Evolutionary conservation across 805 yeast species (phyloP).

Genomic region (Candida easanensis): DNA sequence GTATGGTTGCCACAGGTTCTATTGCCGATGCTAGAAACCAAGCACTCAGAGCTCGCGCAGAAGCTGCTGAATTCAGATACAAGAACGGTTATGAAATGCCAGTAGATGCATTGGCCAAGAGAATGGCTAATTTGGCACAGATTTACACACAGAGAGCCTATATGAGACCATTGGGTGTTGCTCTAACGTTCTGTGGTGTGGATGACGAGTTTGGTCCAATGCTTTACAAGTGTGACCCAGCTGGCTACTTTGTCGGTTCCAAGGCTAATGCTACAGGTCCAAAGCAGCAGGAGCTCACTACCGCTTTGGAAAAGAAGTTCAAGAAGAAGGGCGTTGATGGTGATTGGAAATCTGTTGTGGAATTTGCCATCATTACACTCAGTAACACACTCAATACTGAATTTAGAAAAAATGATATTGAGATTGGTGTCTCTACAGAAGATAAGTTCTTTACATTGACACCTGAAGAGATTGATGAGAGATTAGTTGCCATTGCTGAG

Average conservation of each 20-base stretch:
- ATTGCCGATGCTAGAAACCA: conserved; percentile 93
- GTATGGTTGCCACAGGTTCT: conserved; percentile 91
- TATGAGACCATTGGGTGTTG: conserved; percentile 97
- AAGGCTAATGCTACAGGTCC: conserved; percentile 96
- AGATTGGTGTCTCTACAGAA: conserved; percentile 82
- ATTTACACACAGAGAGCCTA: conserved; percentile 96
- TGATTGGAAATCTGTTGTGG: conserved; percentile 86
- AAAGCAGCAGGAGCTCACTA: conserved; percentile 92
- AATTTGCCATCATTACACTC: conserved; percentile 81
- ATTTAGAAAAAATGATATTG: conserved; percentile 89
- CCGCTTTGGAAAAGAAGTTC: conserved; percentile 84
- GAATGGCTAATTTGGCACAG: conserved; percentile 95
- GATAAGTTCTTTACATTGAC: conserved; percentile 69
- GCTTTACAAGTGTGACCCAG: conserved; percentile 93
- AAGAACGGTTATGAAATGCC: conserved; percentile 97
- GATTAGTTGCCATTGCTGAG: conserved; percentile 93
- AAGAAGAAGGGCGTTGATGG: conserved; percentile 75
- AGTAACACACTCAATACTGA: conserved; percentile 89
- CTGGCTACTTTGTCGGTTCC: conserved; percentile 90
- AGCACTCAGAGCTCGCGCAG: conserved; percentile 88
- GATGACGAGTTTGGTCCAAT: conserved; percentile 91
- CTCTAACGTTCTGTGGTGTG: conserved; percentile 80
- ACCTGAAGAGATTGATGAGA: conserved; percentile 89
- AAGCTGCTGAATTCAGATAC: conserved; percentile 92
- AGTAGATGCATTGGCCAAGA: conserved; percentile 83